Evolutionary conservation across 257 asterid species (phyloP).

Genomic region (Penstemon newberryi): DNA sequence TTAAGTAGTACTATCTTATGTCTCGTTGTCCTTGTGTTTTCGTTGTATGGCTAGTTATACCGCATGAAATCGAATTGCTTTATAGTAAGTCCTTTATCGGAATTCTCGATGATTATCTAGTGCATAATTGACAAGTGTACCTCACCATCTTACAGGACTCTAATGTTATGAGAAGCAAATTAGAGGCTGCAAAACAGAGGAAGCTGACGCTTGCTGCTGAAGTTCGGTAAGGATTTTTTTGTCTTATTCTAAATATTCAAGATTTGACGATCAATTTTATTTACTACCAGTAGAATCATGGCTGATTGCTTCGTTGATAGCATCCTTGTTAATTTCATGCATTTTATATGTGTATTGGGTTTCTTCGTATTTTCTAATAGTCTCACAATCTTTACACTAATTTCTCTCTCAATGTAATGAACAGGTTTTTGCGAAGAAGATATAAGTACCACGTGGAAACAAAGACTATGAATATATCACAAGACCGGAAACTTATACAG

Average conservation of each 20-base stretch:
- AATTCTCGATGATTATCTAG: not conserved
- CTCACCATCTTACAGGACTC: constrained; percentile 48
- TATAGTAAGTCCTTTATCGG: not conserved
- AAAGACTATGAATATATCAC: constrained; percentile 31
- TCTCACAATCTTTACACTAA: constrained; percentile 4
- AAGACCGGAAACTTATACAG: constrained; percentile 32
- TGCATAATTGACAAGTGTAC: constrained; percentile 1
- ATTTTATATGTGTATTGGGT: not conserved
- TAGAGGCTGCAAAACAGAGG: constrained; percentile 62
- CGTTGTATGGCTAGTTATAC: not conserved
- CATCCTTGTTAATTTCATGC: no score
- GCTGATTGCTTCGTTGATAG: not conserved
- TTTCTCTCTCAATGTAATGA: not conserved
- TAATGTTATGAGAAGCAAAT: constrained; percentile 46
- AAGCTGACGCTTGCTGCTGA: constrained; percentile 65
- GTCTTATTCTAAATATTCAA: not conserved
- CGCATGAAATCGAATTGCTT: not conserved
- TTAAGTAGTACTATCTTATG: not conserved
- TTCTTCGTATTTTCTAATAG: not conserved
- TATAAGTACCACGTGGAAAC: constrained; percentile 43
- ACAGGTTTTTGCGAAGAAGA: constrained; percentile 55
- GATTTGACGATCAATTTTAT: no score
- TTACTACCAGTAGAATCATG: not conserved
- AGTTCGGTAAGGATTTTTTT: constrained; percentile 60
- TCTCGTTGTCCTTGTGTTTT: constrained; percentile 1